phyloP scores from a whole-genome alignment of 345 rosid species.

The Toxicodendron radicans region DNA sequence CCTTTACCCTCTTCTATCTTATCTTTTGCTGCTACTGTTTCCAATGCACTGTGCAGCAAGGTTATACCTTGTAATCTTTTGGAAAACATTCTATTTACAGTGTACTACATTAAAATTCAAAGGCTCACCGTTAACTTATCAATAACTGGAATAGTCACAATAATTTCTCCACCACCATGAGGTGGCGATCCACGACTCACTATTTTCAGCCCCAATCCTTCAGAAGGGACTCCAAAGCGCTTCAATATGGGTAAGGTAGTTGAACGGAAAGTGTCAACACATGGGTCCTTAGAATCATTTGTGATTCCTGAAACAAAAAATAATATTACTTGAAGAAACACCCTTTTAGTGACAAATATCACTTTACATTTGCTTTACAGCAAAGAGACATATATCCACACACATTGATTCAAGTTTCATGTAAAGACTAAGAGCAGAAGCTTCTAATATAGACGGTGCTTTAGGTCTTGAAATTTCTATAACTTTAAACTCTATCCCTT shows the following conservation, averaged over 20 bases:
- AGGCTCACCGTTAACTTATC: conserved; percentile 54
- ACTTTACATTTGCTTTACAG: not conserved
- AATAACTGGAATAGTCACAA: conserved; percentile 60
- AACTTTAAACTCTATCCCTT: no score
- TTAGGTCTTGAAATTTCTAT: no score
- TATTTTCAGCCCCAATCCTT: conserved; percentile 74
- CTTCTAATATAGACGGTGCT: not conserved
- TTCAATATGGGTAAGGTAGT: conserved; percentile 65
- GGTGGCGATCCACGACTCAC: conserved; percentile 82
- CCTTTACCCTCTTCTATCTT: not conserved
- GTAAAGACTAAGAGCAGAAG: not conserved
- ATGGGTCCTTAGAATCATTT: conserved; percentile 76
- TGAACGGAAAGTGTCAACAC: conserved; percentile 72
- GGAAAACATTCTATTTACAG: no score
- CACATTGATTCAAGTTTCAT: not conserved
- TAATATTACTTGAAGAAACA: conserved; percentile 4
- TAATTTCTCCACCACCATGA: conserved; percentile 78
- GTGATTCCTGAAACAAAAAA: conserved; percentile 63
- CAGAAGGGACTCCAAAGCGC: conserved; percentile 74
- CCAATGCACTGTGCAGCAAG: not conserved
- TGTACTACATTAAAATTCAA: not conserved
- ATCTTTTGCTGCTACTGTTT: not conserved
- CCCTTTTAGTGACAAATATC: not conserved
- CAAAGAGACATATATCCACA: not conserved
- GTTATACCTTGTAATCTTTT: not conserved